Base-by-base conservation (phyloP, 1,284 basidiomycete species). In the Fomes fomentarius region DNA sequence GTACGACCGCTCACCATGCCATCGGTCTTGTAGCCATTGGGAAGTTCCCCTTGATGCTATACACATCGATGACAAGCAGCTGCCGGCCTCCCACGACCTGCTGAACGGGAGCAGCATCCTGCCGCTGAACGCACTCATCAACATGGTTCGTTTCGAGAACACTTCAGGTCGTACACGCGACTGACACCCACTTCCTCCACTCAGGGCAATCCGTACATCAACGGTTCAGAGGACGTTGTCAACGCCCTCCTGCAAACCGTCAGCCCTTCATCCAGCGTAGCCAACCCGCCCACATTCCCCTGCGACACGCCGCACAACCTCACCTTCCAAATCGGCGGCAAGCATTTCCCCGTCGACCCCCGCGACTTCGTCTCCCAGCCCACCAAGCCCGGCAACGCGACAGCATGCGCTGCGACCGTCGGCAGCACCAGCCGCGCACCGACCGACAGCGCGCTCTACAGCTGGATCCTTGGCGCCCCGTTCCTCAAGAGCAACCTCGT, bases 341-440 rank as follows among this genome's bases (percentile, higher is more conserved):
- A 74, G 64, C 68, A 78, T 52, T 89, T 89, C 70, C 78, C 83
- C 4, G 76, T 87, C 31, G 87, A 88, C 66, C 82, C 86, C 25
- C 78, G 84, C 33, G 86, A 89, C 66, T 84, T 89, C 57, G 68
- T 80, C 12, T 65, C 70, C 6, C 78, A 78, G 60, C n/a, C n/a
- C n/a, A 66, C 68, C 24, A 66, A 60, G 39, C 54, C 63, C 1
- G 72, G 71, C 25, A 71, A 79, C 52, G 71, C 77, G 1, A 69
- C 69, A 14, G 69, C 68, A 3, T 87, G 85, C 61, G 60, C 68
- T 43, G 72, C 80, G 24, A 64, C 63, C 60, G 83, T 79, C 53
- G 52, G 87, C 38, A 79, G 77, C 1, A 41, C 73, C 66, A 59
- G 54, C 22, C 54, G 56, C 41, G 52, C 51, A 8, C 57, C 54